Base-by-base conservation (phyloP, 1,284 basidiomycete genomes). In the Irpex sp. region DNA sequence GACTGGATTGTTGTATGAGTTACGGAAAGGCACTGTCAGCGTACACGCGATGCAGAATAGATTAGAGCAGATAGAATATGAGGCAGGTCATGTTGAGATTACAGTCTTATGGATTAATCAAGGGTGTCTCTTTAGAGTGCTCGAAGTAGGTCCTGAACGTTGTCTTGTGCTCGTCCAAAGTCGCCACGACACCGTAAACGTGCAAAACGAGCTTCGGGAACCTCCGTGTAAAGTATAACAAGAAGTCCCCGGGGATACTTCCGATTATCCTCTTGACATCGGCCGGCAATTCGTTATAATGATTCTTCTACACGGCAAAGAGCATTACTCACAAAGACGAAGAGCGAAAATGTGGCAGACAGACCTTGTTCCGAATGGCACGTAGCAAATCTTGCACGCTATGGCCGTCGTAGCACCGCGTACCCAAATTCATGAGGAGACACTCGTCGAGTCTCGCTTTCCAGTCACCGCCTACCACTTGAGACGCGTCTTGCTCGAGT, bases 261-360 rank as follows among this genome's bases (percentile, higher is more conserved):
- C 97, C 96, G 11, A 98, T 81, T 73, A 92, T 88, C 61, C 90
- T 85, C 74, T 94, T 95, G 49, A 95, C 91, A 64, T 90, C 88
- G 61, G 95, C 92, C 1, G 95, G 95, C 19, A 98, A 79, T 74
- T 97, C 95, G 78, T 98, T 96, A 72, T 97, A 98, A 74, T 99
- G 97, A 70, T 99, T 92, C 91, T 97, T 97, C 95, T 96, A 71
- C 47, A 19, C 9, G 13, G 7, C 26, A 13, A 31, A 4, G 19
- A 26, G 6, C 37, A 21, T 19, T 15, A 49, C 47, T 15, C n/a
- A n/a, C n/a, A n/a, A n/a, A n/a, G n/a, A n/a, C n/a, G n/a, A n/a
- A n/a, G n/a, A n/a, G n/a, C n/a, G n/a, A n/a, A n/a, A n/a, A 49
- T 49, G 13, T 0, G n/a, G n/a, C n/a, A n/a, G n/a, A 76, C 86